Base-by-base conservation (phyloP, 306 rosid genomes). In the Comarum palustre region DNA sequence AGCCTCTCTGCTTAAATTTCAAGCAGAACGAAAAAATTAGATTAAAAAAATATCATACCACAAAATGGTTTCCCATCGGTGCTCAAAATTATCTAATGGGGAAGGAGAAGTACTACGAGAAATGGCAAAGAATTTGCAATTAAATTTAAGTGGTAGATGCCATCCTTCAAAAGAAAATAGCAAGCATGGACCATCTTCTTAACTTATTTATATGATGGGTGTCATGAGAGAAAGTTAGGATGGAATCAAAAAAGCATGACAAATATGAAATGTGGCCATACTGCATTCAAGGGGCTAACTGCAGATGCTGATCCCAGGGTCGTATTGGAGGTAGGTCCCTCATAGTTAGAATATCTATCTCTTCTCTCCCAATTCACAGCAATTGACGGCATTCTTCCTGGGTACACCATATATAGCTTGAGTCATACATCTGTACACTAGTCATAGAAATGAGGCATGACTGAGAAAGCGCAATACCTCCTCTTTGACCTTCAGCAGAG, bases 301-400 rank as follows among this genome's bases (percentile, higher is more conserved):
- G 87, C 78, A 72, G 91, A 79, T 39, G 75, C 77, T 71, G 87
- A 84, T 66, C 86, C 90, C 67, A 86, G 77, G 68, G 90, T 79
- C 65, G 83, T 72, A 78, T 82, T 79, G 73, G 87, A 83, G 10
- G 88, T 71, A 51, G 87, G 88, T 68, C 85, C 92, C 68, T 85
- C 96, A 55, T 69, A 77, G 85, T 84, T 84, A 65, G 89, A 85
- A 78, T 82, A 73, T 60, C 93, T 86, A 20, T 91, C 99, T 83
- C 88, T 84, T 81, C 86, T 91, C 75, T 94, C 98, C 96, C 84
- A 91, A 84, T 84, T 90, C 34, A 81, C 81, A 68, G 87, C 79
- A 74, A 80, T 77, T 32, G 97, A 72, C 31, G 91, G 94, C 50
- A 86, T 74, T 87, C 96, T 86, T 42, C 97, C 99, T 94, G 73